Evolutionary conservation across 306 rosid genomes (phyloP), one percentile per base, ranked within the genome.

Genomic region (Trifolium pratense): DNA sequence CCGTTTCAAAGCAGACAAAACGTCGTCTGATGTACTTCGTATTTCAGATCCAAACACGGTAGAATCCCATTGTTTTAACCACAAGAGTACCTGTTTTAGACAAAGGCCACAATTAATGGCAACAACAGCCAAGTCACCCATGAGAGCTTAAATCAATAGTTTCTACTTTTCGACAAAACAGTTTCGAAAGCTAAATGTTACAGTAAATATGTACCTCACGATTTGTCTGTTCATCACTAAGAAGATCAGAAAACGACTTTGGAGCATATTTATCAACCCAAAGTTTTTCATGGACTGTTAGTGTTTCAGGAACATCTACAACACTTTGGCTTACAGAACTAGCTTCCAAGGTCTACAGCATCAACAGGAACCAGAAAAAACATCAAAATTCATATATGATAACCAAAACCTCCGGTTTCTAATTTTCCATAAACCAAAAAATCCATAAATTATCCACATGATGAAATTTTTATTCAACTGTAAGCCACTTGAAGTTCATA

Each of bases 251-350:
- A 75, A 94, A 94, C 14, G 97, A 91, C 55, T 76, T 85, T 4
- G 97, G 98, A 40, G 97, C 87, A 77, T 94, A 94, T 80, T 94
- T 88, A 75, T 94, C 98, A n/a, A 94, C 97, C 98, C 98, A 91
- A 71, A 94, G 97, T 77, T 79, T 73, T 80, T 87, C 96, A 26
- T 75, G 89, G 74, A 84, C 67, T 46, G 56, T 70, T 78, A 74
- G 81, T 55, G 77, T 79, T 87, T 85, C 90, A 64, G 89, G 81
- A 80, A 75, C 85, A 59, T 85, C 83, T 5, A 18, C 48, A 66
- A 79, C 88, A 83, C 75, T 70, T 81, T 83, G 92, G 63, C 69
- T 68, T 56, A 82, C 87, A 7, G 86, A 80, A 81, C 91, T 86
- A 77, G 91, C 91, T 85, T 75, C 77, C 89, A 89, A 77, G 49